Evolutionary conservation across 1,139 yeast genomes (phyloP).

Genomic region (Tardiomyces blankii): DNA sequence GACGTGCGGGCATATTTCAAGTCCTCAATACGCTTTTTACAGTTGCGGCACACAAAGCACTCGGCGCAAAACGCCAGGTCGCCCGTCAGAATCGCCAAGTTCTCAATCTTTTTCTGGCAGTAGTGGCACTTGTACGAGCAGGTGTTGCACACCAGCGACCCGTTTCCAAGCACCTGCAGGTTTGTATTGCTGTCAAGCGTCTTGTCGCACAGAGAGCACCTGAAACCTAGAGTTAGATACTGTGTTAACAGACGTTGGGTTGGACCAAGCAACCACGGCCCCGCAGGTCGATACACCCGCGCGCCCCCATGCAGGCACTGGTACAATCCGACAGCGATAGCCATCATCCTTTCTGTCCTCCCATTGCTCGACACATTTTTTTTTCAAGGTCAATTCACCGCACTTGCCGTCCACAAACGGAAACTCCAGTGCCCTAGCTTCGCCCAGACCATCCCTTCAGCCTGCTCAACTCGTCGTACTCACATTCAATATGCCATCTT

Average conservation of each 20-base stretch:
- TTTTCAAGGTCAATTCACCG: too few species aligned
- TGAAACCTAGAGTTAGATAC: constrained; percentile 40
- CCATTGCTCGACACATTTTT: too few species aligned
- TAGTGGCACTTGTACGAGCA: constrained; percentile 85
- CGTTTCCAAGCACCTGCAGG: constrained; percentile 84
- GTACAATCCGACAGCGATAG: too few species aligned
- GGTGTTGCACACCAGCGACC: constrained; percentile 78
- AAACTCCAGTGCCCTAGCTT: too few species aligned
- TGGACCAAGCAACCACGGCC: too few species aligned
- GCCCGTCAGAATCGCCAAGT: constrained; percentile 91
- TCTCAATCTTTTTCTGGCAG: constrained; percentile 86
- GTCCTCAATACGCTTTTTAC: constrained; percentile 82
- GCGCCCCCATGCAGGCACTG: too few species aligned
- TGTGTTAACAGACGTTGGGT: too few species aligned
- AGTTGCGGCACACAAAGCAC: constrained; percentile 85
- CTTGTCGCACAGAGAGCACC: constrained; percentile 73
- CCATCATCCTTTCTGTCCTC: too few species aligned
- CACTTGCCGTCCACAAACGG: too few species aligned
- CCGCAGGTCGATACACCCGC: too few species aligned
- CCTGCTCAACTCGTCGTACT: background rate
- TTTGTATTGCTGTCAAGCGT: constrained; percentile 80
- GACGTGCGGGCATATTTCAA: constrained; percentile 87
- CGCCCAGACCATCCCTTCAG: too few species aligned
- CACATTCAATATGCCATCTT: background rate
- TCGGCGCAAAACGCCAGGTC: constrained; percentile 87